Conservation (phyloP, 192 early-diverging fungal species). For the Funneliformis mosseae region DNA sequence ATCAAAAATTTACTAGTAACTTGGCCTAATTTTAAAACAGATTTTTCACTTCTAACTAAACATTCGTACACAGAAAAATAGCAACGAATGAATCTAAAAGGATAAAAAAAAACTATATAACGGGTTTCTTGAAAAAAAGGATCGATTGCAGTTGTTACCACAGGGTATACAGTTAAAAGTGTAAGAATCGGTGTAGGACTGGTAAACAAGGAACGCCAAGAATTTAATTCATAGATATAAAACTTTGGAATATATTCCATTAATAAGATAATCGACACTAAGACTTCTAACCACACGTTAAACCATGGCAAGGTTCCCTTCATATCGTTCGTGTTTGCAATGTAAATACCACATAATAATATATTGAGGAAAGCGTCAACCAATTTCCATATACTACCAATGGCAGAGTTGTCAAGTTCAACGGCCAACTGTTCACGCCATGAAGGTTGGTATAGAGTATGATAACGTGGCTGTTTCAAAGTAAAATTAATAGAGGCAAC, state of each 20-base stretch:
- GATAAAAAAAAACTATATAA: constrained; percentile 33
- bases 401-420: constrained; percentile 17
- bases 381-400: constrained; percentile 34
- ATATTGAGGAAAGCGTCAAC: constrained; percentile 32
- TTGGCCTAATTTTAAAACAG: constrained; percentile 26
- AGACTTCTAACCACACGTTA: constrained; percentile 15
- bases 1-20: constrained; percentile 31
- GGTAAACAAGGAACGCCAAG: constrained; percentile 28
- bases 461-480: constrained; percentile 32
- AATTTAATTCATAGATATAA: constrained; percentile 29
- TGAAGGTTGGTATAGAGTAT: constrained; percentile 16
- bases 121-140: constrained; percentile 15
- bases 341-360: constrained; percentile 16
- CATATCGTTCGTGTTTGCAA: constrained; percentile 3
- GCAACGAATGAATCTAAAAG: constrained; percentile 32
- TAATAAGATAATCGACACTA: constrained; percentile 16
- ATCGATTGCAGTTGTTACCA: not conserved
- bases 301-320: not conserved
- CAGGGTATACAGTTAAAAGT: constrained; percentile 14
- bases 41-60: constrained; percentile 33
- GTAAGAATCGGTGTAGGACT: constrained; percentile 22
- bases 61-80: constrained; percentile 32
- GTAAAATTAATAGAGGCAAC: constrained; percentile 21
- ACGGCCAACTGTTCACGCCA: constrained; percentile 32
- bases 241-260: constrained; percentile 33